phyloP scores from a whole-genome alignment of 1,284 basidiomycete genomes.

The Irpex sp. region DNA sequence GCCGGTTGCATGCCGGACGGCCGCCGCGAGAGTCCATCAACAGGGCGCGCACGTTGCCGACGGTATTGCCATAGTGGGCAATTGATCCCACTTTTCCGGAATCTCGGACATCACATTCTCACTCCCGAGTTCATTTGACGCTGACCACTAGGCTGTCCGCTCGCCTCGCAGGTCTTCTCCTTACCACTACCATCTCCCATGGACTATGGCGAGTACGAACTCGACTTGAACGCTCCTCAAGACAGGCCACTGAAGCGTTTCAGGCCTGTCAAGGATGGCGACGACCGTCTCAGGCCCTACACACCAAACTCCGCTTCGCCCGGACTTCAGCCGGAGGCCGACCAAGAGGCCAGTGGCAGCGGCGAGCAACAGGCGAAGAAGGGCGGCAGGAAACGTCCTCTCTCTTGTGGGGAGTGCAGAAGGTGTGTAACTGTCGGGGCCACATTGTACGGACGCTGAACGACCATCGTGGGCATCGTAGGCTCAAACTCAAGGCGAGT shows the following conservation, averaged over 20 bases:
- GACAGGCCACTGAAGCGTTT: slow-evolving; percentile 10
- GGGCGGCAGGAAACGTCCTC: slow-evolving; percentile 34
- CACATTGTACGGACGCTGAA: not conserved
- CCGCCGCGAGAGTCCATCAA: not conserved
- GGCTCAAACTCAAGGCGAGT: slow-evolving; percentile 52
- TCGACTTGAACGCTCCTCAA: slow-evolving; percentile 7
- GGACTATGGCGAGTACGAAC: slow-evolving; percentile 12
- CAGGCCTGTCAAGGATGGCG: slow-evolving; percentile 15
- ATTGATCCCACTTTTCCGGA: not conserved
- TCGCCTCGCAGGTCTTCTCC: not conserved
- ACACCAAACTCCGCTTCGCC: slow-evolving; percentile 25
- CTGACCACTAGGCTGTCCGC: not conserved
- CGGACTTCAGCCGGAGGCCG: slow-evolving; percentile 23
- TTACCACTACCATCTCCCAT: slow-evolving; percentile 7
- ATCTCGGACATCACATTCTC: not conserved
- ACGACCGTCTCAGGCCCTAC: slow-evolving; percentile 22
- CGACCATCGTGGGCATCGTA: slow-evolving; percentile 18
- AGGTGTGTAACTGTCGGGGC: slow-evolving; percentile 33
- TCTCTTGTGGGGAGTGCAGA: slow-evolving; percentile 58
- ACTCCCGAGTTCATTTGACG: not conserved
- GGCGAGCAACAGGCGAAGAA: slow-evolving; percentile 30
- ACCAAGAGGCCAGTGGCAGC: slow-evolving; percentile 24
- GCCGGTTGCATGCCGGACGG: too few species aligned
- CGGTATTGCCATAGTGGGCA: not conserved
- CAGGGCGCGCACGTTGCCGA: slow-evolving; percentile 2